phyloP scores from a whole-genome alignment of 2,329 filamentous ascomycete species.

The Ciborinia camelliae region DNA sequence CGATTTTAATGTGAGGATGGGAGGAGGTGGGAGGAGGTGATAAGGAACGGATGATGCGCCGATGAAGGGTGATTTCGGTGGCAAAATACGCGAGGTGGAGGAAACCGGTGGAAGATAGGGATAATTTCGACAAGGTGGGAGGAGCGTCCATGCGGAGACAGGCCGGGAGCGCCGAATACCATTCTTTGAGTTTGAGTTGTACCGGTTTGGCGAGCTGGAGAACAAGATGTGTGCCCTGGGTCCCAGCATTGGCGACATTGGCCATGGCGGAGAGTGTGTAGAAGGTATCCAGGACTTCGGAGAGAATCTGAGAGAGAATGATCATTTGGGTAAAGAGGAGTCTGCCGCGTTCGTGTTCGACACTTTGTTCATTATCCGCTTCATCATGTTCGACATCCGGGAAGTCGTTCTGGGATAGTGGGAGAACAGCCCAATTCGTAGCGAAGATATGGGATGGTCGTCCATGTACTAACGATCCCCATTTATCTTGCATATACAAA shows the following conservation, averaged over 20 bases:
- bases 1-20: slow-evolving; percentile 39
- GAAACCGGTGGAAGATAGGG: slow-evolving; percentile 65
- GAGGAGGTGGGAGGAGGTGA: slow-evolving; percentile 46
- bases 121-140: slow-evolving; percentile 42
- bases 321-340: slow-evolving; percentile 74
- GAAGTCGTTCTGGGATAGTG: slow-evolving; percentile 65
- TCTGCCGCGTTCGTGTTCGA: slow-evolving; percentile 63
- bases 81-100: slow-evolving; percentile 91
- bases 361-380: slow-evolving; percentile 55
- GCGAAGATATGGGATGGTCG: slow-evolving; percentile 72
- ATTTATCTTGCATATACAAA: slow-evolving; percentile 91
- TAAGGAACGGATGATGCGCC: slow-evolving; percentile 83
- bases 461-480: slow-evolving; percentile 81
- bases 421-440: slow-evolving; percentile 72
- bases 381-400: slow-evolving; percentile 68
- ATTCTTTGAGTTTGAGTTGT: slow-evolving; percentile 77
- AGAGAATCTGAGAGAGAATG: slow-evolving; percentile 68
- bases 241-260: slow-evolving; percentile 61
- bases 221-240: slow-evolving; percentile 68
- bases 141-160: slow-evolving; percentile 63
- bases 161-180: slow-evolving; percentile 66
- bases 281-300: slow-evolving; percentile 78
- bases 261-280: slow-evolving; percentile 76
- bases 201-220: slow-evolving; percentile 76
- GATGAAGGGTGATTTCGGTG: slow-evolving; percentile 88